phyloP scores from a whole-genome alignment of 1,284 basidiomycete species.

The Lentinus polychrous region DNA sequence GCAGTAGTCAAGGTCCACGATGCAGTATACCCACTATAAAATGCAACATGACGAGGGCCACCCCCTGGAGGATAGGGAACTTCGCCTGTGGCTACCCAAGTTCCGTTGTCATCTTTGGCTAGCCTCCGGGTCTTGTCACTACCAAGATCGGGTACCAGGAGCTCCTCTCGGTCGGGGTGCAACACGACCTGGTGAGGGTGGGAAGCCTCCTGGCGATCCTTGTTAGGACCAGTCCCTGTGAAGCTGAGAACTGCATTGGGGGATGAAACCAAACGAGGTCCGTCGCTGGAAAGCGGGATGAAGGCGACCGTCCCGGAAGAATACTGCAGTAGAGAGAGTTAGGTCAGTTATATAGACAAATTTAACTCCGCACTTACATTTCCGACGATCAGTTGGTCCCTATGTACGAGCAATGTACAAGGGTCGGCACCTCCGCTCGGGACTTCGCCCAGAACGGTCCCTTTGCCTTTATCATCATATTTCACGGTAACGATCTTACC shows the following conservation, averaged over 20 bases:
- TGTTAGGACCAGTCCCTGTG: slow-evolving; percentile 49
- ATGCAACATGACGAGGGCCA: slow-evolving; percentile 63
- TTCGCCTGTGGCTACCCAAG: slow-evolving; percentile 39
- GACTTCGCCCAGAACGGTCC: slow-evolving; percentile 36
- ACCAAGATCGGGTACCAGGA: slow-evolving; percentile 68
- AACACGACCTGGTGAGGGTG: slow-evolving; percentile 65
- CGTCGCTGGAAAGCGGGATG: slow-evolving; percentile 40
- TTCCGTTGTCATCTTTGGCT: slow-evolving; percentile 31
- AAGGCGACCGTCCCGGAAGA: slow-evolving; percentile 46
- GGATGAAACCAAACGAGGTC: slow-evolving; percentile 35
- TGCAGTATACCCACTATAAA: slow-evolving; percentile 42
- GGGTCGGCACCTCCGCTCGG: slow-evolving; percentile 55
- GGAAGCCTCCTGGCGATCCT: slow-evolving; percentile 51
- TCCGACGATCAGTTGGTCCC: slow-evolving; percentile 49
- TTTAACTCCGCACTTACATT: slow-evolving; percentile 47
- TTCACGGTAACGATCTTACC: slow-evolving; percentile 52
- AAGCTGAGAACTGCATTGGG: slow-evolving; percentile 16
- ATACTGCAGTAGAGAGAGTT: slow-evolving; percentile 50
- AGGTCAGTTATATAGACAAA: no score
- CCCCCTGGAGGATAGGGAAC: slow-evolving; percentile 44
- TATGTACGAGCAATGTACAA: slow-evolving; percentile 45
- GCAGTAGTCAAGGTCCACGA: no score
- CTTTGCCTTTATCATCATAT: slow-evolving; percentile 37
- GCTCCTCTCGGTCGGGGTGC: slow-evolving; percentile 37
- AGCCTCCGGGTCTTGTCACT: slow-evolving; percentile 58